These are phyloP conservation scores for Penicillium carneum DNA, from an alignment of 2,329 filamentous ascomycete species.

Conservation along the genomic window DNA sequence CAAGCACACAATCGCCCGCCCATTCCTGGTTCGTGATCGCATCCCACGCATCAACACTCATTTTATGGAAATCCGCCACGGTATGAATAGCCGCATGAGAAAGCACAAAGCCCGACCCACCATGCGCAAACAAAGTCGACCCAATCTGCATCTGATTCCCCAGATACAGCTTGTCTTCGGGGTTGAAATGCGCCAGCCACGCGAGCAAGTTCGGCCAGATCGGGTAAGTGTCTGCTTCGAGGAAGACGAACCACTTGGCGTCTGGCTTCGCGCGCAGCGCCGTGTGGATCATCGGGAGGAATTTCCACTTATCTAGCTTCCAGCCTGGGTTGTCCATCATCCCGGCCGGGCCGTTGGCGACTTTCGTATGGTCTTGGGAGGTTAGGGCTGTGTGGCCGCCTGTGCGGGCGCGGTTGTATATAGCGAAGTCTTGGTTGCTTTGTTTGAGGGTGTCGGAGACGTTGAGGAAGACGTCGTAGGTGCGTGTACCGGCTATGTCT, in stretches of 20 bases:
- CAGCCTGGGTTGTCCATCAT: conserved; percentile 53
- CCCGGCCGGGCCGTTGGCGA: conserved; percentile 40
- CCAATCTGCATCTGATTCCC: conserved; percentile 60
- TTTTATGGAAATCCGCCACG: conserved; percentile 51
- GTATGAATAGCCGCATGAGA: conserved; percentile 56
- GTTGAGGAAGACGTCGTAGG: conserved; percentile 60
- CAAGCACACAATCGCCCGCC: conserved; percentile 58
- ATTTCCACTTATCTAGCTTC: conserved; percentile 64
- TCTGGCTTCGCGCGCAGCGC: conserved; percentile 52
- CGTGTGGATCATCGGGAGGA: conserved; percentile 61
- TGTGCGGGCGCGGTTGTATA: conserved; percentile 53
- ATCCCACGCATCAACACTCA: conserved; percentile 52
- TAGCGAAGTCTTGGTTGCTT: conserved; percentile 30
- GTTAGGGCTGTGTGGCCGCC: conserved; percentile 49
- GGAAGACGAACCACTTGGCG: conserved; percentile 64
- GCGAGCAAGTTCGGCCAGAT: conserved; percentile 60
- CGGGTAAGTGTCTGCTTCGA: conserved; percentile 64
- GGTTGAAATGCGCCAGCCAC: conserved; percentile 59
- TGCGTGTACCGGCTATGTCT: conserved; percentile 57
- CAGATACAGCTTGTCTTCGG: conserved; percentile 56
- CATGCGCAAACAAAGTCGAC: conserved; percentile 56
- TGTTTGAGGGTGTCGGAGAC: conserved; percentile 38
- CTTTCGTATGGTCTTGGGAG: conserved; percentile 35
- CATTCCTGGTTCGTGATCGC: conserved; percentile 51
- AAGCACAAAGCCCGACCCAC: conserved; percentile 59